Percentiles rank a stretch among this genome's conserved stretches.
Evolutionary conservation across 192 early-diverging fungal genomes (phyloP).

Genomic region (Backusella psychrophila): DNA sequence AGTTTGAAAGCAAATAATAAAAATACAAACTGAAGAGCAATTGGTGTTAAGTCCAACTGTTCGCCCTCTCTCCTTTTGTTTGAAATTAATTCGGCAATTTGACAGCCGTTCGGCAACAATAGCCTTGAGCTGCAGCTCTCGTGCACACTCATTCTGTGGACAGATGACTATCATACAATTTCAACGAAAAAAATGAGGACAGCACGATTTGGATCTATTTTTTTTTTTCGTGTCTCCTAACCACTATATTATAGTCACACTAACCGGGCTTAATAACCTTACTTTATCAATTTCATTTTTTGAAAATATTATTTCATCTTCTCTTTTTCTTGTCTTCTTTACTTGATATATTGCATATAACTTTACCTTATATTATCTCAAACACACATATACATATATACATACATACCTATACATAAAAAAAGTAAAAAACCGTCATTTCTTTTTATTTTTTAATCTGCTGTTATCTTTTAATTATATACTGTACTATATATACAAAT

Average conservation of each 20-base stretch:
- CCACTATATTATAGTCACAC: constrained; percentile 14
- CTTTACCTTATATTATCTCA: background rate
- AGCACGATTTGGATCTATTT: constrained; percentile 20
- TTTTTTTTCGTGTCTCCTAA: constrained; percentile 18
- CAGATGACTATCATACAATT: constrained; percentile 10
- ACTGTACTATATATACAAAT: background rate
- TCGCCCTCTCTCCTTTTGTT: background rate
- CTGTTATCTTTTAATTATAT: background rate
- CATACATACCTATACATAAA: background rate
- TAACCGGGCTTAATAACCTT: constrained; percentile 16
- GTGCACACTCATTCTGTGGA: background rate
- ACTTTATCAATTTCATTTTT: constrained; percentile 14
- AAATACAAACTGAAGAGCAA: background rate
- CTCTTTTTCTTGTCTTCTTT: background rate
- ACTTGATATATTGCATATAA: background rate
- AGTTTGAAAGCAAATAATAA: constrained; percentile 4
- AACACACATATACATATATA: background rate
- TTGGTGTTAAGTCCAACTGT: background rate
- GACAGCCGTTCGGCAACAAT: constrained; percentile 15
- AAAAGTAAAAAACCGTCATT: background rate
- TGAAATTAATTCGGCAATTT: constrained; percentile 15
- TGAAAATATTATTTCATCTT: background rate
- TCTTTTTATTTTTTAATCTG: background rate
- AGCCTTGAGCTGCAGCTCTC: background rate
- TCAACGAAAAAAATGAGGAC: background rate